Conservation (phyloP, 2,329 filamentous ascomycete species). For the Cryphonectria nitschkei region DNA sequence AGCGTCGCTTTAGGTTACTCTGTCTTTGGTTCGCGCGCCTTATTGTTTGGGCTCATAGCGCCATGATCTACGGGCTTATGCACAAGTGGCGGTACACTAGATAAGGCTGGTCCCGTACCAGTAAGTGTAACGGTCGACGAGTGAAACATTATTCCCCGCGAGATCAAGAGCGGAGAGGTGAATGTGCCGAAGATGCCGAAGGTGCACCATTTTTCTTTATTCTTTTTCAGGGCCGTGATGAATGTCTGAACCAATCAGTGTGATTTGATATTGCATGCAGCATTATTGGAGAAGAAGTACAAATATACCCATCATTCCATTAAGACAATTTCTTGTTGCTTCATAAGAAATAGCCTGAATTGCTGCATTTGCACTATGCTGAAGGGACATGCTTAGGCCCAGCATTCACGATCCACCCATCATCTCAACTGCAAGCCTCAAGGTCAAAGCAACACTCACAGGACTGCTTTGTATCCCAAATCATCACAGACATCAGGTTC, state of each 20-base stretch:
- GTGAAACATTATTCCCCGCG: neutral
- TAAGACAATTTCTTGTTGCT: neutral
- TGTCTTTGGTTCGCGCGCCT: neutral
- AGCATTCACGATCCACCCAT: no score
- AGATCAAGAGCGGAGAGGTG: neutral
- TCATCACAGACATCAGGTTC: neutral
- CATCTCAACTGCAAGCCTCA: no score
- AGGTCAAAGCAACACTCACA: no score
- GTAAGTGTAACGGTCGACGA: neutral
- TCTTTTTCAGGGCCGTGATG: no score
- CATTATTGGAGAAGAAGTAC: neutral
- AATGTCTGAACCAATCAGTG: neutral
- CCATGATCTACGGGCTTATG: slow-evolving; percentile 13
- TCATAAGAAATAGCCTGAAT: no score
- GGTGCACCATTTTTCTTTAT: neutral
- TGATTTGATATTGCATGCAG: neutral
- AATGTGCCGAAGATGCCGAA: neutral
- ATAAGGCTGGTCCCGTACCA: slow-evolving; percentile 17
- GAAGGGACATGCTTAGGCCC: no score
- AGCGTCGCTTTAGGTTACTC: slow-evolving; percentile 4
- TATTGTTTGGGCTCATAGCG: slow-evolving; percentile 16
- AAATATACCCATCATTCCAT: neutral
- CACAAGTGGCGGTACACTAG: neutral
- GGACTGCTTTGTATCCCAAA: neutral
- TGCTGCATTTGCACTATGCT: no score